Conservation (phyloP, 805 yeast species). For the Ogataea neopini region DNA sequence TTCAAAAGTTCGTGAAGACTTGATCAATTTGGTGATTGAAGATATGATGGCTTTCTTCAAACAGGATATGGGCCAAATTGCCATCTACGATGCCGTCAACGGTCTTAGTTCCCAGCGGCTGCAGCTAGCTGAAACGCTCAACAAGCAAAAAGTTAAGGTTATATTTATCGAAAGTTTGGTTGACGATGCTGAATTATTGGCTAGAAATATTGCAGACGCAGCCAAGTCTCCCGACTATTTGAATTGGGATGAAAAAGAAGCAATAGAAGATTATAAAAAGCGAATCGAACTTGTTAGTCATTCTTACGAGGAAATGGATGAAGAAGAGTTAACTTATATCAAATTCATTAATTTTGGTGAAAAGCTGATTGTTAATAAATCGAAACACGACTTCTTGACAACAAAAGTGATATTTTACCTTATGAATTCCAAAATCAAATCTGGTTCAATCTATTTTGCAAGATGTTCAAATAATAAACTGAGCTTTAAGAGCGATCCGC, state of each 20-base stretch:
- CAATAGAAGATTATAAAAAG: slow-evolving; percentile 73
- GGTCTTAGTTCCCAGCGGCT: slow-evolving; percentile 70
- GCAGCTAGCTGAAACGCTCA: slow-evolving; percentile 55
- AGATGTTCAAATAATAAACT: slow-evolving; percentile 65
- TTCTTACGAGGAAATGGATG: slow-evolving; percentile 71
- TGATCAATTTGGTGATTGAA: slow-evolving; percentile 61
- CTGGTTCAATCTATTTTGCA: slow-evolving; percentile 92
- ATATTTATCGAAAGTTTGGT: slow-evolving; percentile 87
- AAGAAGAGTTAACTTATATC: slow-evolving; percentile 63
- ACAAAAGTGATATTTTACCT: slow-evolving; percentile 89
- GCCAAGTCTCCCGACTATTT: slow-evolving; percentile 83
- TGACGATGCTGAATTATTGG: slow-evolving; percentile 67
- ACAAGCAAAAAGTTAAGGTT: slow-evolving; percentile 64
- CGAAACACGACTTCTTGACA: slow-evolving; percentile 84
- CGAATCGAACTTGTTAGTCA: slow-evolving; percentile 70
- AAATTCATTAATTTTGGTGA: slow-evolving; percentile 92
- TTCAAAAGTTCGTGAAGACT: slow-evolving; percentile 51
- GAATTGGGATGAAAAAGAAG: slow-evolving; percentile 72
- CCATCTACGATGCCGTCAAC: slow-evolving; percentile 94
- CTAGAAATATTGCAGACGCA: slow-evolving; percentile 81
- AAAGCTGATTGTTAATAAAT: slow-evolving; percentile 72
- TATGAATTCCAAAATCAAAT: slow-evolving; percentile 85
- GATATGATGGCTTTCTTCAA: slow-evolving; percentile 74
- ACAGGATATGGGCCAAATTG: slow-evolving; percentile 86
- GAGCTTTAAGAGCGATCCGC: slow-evolving; percentile 75